Percentiles rank a stretch among this genome's conserved stretches.
Evolutionary conservation across 192 early-diverging fungal species (phyloP).

Genomic region (Gonapodya sp.): DNA sequence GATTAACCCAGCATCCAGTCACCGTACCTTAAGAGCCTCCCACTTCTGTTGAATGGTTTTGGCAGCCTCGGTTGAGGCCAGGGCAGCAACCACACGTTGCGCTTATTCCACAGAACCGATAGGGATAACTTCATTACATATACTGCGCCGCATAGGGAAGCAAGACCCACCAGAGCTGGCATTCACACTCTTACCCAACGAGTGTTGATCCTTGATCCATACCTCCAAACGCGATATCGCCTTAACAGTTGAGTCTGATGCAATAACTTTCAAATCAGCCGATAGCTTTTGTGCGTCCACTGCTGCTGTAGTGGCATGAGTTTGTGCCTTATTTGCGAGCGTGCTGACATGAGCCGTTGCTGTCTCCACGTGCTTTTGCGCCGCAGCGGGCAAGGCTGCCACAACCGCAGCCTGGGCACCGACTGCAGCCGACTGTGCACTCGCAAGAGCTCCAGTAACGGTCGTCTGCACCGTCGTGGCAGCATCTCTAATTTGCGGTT

Average conservation of each 20-base stretch:
- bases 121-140: too few species aligned
- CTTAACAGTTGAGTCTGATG: neutral
- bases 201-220: neutral
- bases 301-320: neutral
- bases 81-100: neutral
- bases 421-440: neutral
- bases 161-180: too few species aligned
- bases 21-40: too few species aligned
- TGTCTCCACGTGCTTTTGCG: neutral
- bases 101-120: too few species aligned
- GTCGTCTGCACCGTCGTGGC: neutral
- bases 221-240: neutral
- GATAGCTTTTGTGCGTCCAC: neutral
- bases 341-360: neutral
- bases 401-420: neutral
- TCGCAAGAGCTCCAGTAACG: neutral
- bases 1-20: too few species aligned
- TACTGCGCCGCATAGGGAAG: too few species aligned
- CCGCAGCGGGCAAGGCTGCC: neutral
- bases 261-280: neutral
- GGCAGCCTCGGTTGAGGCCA: neutral
- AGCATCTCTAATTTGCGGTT: neutral
- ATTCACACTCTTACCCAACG: neutral
- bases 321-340: neutral
- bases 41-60: neutral